phyloP scores from a whole-genome alignment of 106 monocot species.

The Apostasia shenzhenica region DNA sequence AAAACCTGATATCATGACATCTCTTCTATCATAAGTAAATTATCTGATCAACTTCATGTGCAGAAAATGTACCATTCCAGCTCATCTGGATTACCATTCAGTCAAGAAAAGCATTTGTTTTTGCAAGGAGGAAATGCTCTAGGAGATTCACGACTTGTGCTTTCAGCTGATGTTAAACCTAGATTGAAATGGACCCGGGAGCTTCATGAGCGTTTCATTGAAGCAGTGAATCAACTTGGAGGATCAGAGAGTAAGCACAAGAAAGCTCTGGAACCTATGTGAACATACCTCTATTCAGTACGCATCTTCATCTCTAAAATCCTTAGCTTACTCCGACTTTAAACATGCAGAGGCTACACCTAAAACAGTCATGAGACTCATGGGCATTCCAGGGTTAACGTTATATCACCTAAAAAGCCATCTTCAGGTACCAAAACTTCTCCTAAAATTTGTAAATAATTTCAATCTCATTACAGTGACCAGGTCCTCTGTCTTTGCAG shows the following conservation, averaged over 20 bases:
- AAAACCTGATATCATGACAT: background rate
- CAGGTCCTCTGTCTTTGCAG: constrained; percentile 25
- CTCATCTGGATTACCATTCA: constrained; percentile 26
- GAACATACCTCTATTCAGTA: background rate
- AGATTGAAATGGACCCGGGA: constrained; percentile 63
- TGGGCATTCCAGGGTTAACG: constrained; percentile 92
- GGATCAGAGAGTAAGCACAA: constrained; percentile 65
- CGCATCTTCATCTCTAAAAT: background rate
- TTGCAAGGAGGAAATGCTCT: constrained; percentile 21
- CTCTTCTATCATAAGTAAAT: background rate
- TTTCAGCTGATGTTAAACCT: constrained; percentile 67
- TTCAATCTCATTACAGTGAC: background rate
- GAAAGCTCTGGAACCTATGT: background rate
- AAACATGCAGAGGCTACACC: constrained; percentile 81
- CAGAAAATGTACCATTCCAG: constrained; percentile 49
- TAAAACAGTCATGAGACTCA: constrained; percentile 93
- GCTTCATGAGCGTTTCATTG: constrained; percentile 62
- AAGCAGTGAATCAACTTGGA: constrained; percentile 68
- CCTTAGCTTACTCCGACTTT: background rate
- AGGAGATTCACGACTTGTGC: constrained; percentile 35
- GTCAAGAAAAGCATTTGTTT: constrained; percentile 27
- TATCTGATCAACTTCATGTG: background rate
- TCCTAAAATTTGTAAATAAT: background rate
- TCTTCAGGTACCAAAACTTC: constrained; percentile 55
- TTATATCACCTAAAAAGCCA: constrained; percentile 93